Conservation (phyloP, 495 filamentous ascomycete genomes). For the Monascus purpureus region DNA sequence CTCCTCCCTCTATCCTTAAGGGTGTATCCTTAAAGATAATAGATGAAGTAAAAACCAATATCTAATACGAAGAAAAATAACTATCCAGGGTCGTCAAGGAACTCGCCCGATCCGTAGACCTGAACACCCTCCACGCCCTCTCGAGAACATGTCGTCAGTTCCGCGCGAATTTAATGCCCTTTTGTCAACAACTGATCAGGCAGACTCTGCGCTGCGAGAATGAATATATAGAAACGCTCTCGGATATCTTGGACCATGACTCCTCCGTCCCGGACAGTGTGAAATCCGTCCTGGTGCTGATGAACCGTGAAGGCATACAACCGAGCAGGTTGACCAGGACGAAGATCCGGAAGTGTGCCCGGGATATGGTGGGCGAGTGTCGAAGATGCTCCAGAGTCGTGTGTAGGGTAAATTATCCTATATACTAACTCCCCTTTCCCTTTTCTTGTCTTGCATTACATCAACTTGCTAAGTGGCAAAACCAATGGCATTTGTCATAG, state of each 20-base stretch:
- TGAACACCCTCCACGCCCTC: conserved; percentile 71
- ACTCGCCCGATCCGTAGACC: conserved; percentile 60
- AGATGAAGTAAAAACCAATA: too few relatives aligned
- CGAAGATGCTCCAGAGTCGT: conserved; percentile 60
- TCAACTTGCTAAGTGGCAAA: background rate
- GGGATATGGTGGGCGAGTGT: conserved; percentile 75
- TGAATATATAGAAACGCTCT: conserved; percentile 38
- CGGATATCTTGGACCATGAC: conserved; percentile 21
- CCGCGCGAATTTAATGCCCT: conserved; percentile 58
- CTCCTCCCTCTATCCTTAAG: too few relatives aligned
- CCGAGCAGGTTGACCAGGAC: conserved; percentile 38
- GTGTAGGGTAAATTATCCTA: conserved; percentile 72
- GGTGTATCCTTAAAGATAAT: too few relatives aligned
- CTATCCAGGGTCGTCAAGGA: conserved; percentile 66
- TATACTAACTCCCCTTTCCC: background rate
- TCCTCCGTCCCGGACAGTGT: conserved; percentile 21
- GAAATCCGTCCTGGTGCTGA: conserved; percentile 20
- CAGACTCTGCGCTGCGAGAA: conserved; percentile 68
- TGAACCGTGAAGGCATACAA: conserved; percentile 17
- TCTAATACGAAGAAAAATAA: too few relatives aligned
- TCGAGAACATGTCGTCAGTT: conserved; percentile 70
- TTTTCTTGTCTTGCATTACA: background rate
- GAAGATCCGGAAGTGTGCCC: conserved; percentile 60
- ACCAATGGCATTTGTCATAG: conserved; percentile 20
- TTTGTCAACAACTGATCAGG: conserved; percentile 52